These are phyloP conservation scores for Nakazawaea peltata DNA, from an alignment of 805 yeast species.

Conservation along the genomic window DNA sequence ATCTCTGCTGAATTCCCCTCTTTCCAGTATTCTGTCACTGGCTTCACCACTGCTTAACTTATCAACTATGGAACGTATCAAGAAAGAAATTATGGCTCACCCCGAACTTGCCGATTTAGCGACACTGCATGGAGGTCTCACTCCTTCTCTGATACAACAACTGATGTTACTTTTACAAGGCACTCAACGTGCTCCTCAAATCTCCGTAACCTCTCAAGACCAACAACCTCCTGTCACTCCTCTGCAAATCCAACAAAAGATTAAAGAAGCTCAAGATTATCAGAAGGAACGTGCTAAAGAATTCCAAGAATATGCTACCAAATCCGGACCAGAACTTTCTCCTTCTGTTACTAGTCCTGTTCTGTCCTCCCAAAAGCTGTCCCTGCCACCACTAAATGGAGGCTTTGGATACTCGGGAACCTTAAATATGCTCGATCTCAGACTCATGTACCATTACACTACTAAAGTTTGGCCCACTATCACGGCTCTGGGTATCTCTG, in stretches of 20 bases:
- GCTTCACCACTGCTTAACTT: background rate
- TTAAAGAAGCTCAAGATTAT: slow-evolving; percentile 5
- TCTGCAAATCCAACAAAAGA: slow-evolving; percentile 6
- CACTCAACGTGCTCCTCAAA: slow-evolving; percentile 10
- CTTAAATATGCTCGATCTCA: slow-evolving; percentile 67
- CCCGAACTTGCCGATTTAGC: background rate
- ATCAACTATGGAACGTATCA: background rate
- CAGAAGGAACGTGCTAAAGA: slow-evolving; percentile 7
- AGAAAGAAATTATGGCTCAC: background rate
- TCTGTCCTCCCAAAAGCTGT: background rate
- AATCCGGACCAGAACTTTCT: slow-evolving; percentile 8
- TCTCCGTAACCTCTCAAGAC: background rate
- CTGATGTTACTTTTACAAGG: background rate
- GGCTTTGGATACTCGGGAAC: slow-evolving; percentile 18
- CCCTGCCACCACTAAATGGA: background rate
- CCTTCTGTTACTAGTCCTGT: slow-evolving; percentile 7
- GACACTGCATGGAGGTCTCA: background rate
- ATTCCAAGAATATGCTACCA: slow-evolving; percentile 10
- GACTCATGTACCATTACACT: slow-evolving; percentile 82
- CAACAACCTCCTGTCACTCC: slow-evolving; percentile 12
- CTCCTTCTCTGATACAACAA: background rate
- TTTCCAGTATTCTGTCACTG: background rate
- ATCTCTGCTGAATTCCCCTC: too few species aligned
- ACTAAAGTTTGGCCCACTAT: slow-evolving; percentile 80
- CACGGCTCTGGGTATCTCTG: slow-evolving; percentile 85